A percentile compares a stretch with the other conserved stretches of the same genome.
phyloP scores from a whole-genome alignment of 371 early-diverging fungal genomes.

The Mucor plumbeus region DNA sequence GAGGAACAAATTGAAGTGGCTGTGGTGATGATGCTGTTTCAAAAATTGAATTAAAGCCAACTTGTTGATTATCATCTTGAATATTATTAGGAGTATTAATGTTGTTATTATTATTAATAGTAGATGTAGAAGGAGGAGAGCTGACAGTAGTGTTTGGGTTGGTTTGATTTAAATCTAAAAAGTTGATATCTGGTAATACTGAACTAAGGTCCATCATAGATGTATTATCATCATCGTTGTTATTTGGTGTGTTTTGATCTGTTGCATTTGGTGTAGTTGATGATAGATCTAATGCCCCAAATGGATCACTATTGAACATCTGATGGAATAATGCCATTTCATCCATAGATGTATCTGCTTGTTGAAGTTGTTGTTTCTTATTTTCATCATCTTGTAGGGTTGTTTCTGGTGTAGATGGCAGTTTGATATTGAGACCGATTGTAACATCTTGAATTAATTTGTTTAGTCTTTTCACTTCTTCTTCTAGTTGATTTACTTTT shows the following conservation, averaged over 20 bases:
- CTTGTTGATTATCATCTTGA: not conserved
- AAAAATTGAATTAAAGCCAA: not conserved
- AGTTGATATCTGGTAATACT: constrained; percentile 22
- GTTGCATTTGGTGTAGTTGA: constrained; percentile 6
- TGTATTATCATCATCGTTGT: not conserved
- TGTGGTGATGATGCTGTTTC: constrained; percentile 23
- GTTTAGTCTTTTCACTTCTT: constrained; percentile 37
- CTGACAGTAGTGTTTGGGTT: not conserved
- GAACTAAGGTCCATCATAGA: constrained; percentile 27
- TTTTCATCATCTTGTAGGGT: constrained; percentile 13
- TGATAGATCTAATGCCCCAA: constrained; percentile 26
- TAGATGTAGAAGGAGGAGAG: not conserved
- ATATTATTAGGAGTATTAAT: not conserved
- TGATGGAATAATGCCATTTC: constrained; percentile 44
- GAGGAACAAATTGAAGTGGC: constrained; percentile 24
- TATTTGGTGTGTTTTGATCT: not conserved
- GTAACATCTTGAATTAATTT: constrained; percentile 22
- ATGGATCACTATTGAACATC: constrained; percentile 36
- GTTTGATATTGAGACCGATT: constrained; percentile 14
- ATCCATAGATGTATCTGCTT: constrained; percentile 28
- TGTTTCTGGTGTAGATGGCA: constrained; percentile 28
- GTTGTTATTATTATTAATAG: not conserved
- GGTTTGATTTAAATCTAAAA: constrained; percentile 14
- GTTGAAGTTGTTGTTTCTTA: constrained; percentile 2
- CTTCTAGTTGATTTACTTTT: constrained; percentile 40